Evolutionary conservation across 495 filamentous ascomycete genomes (phyloP), one percentile per base, ranked within the genome.

Genomic region (Podospora appendiculata): DNA sequence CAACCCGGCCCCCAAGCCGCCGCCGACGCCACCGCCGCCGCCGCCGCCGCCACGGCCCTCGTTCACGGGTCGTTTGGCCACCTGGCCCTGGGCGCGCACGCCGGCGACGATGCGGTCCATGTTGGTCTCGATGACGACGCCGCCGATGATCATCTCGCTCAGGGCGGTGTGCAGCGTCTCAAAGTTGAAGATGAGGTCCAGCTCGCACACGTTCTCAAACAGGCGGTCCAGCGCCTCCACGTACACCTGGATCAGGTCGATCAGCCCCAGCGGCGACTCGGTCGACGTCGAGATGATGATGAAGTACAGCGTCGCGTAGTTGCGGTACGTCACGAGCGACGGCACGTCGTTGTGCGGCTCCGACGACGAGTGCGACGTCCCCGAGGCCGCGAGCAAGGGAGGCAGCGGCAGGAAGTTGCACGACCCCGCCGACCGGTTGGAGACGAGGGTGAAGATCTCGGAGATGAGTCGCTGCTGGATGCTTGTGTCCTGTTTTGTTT

Each of bases 181-280:
- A 66, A 95, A 98, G 58, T 96, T 96, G 73, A 97, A 98, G 68
- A 97, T 98, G 50, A 98, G 78, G 65, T 98, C 93, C 45, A 98
- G 73, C 70, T 98, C 93, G 75, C 93, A 98, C 19, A 98, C 93
- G 60, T 97, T 96, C 74, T 96, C 92, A 65, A 97, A 97, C 49
- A 98, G 77, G 51, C 89, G 80, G 67, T 98, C 93, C 17, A 98
- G 79, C 16, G 94, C 82, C 70, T 97, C 92, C 48, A 98, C 93
- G 57, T 96, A 97, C 25, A 97, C 93, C 68, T 97, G 93, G 60
- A 98, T 96, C 46, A 98, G 74, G 69, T 98, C 93, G 34, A 98
- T 88, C 1, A 98, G 79, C 0, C 92, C 93, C 0, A 98, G 85
- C 2, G 94, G 94, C 0, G 90, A 96, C 67, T 98, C 93, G 49